A percentile compares a stretch with the other conserved stretches of the same genome.
phyloP scores from a whole-genome alignment of 495 filamentous ascomycete genomes.

The Neurospora cerealis region DNA sequence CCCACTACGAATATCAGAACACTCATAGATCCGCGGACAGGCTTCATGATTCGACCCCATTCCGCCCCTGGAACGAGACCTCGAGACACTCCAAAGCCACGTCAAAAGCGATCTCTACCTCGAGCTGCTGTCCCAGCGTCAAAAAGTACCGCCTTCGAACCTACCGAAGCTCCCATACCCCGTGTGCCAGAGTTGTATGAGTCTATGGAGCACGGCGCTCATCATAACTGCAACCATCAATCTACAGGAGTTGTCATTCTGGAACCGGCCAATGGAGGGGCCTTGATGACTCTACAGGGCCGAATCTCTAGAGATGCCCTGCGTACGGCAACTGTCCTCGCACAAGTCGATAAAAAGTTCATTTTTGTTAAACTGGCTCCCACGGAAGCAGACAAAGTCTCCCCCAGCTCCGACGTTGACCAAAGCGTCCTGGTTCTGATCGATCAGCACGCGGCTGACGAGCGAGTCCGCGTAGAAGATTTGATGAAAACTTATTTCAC shows the following conservation, averaged over 20 bases:
- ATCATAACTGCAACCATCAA: background rate
- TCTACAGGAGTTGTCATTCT: background rate
- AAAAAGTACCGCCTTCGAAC: slow-evolving; percentile 25
- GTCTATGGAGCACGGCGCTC: background rate
- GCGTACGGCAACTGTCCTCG: slow-evolving; percentile 52
- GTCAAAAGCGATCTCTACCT: background rate
- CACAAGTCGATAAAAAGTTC: slow-evolving; percentile 85
- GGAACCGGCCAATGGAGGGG: slow-evolving; percentile 4
- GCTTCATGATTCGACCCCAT: slow-evolving; percentile 13
- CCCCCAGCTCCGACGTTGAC: background rate
- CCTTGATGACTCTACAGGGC: slow-evolving; percentile 22
- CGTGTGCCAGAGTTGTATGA: slow-evolving; percentile 18
- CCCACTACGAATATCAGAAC: slow-evolving; percentile 50
- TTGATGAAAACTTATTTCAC: slow-evolving; percentile 41
- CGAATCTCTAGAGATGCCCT: slow-evolving; percentile 61
- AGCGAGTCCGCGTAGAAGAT: slow-evolving; percentile 70
- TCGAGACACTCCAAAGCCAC: background rate
- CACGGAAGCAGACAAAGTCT: background rate
- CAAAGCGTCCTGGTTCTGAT: slow-evolving; percentile 54
- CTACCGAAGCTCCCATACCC: slow-evolving; percentile 27
- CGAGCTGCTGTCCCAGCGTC: background rate
- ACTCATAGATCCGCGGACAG: slow-evolving; percentile 23
- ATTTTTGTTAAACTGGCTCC: slow-evolving; percentile 55
- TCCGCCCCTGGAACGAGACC: background rate
- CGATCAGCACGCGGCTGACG: slow-evolving; percentile 93